Conservation (phyloP, 805 yeast species). For the Metschnikowia vanudenii region DNA sequence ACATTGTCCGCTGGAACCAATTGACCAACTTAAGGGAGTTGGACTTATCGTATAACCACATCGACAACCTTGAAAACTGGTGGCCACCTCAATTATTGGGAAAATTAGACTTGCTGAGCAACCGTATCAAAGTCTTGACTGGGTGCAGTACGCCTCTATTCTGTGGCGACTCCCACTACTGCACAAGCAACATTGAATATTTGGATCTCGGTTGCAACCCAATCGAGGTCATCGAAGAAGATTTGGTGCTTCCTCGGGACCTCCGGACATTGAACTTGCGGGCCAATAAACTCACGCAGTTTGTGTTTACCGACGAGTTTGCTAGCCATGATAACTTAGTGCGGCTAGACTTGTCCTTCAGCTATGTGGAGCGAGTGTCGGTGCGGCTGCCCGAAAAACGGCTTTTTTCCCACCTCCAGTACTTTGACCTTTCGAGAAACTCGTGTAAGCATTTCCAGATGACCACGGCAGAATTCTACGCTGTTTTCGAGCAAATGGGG, state of each 20-base stretch:
- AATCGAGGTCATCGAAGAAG: conserved; percentile 14
- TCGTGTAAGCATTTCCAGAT: no score
- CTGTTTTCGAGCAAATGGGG: no score
- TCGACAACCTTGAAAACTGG: conserved; percentile 23
- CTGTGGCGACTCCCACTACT: not conserved
- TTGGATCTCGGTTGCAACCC: conserved; percentile 19
- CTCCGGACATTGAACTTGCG: conserved; percentile 17
- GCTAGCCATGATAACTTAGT: conserved; percentile 12
- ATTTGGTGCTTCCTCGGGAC: conserved; percentile 16
- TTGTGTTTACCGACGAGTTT: conserved; percentile 15
- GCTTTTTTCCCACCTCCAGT: no score
- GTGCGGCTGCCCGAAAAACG: no score
- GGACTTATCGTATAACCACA: conserved; percentile 24
- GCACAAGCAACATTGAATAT: conserved; percentile 3
- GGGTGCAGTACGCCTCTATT: conserved; percentile 15
- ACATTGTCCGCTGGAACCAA: conserved; percentile 24
- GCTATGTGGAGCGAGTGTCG: no score
- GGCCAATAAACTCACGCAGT: conserved; percentile 18
- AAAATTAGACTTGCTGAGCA: no score
- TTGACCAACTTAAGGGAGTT: conserved; percentile 23
- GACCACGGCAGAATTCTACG: no score
- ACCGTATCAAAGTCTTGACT: conserved; percentile 14
- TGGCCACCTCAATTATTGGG: conserved; percentile 16
- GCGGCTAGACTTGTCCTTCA: no score
- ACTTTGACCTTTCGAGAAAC: no score